Conservation (phyloP, 75 land plant genomes). For the Azolla pinnata region DNA sequence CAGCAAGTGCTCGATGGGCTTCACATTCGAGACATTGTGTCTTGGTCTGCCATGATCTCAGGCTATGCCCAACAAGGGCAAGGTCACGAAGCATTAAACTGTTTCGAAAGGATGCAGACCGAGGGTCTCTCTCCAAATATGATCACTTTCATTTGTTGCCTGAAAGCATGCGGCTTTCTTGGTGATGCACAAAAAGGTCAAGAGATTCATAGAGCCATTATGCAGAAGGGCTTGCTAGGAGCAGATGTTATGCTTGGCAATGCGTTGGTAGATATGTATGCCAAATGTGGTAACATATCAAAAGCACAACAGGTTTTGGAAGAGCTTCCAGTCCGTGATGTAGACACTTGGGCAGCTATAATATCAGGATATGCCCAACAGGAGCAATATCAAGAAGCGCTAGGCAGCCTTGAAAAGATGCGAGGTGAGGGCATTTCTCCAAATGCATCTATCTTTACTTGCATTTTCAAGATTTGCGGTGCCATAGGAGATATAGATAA, state of each 20-base stretch:
- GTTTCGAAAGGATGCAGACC: conserved; percentile 3
- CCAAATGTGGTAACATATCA: conserved; percentile 4
- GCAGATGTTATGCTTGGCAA: neutral
- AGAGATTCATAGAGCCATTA: neutral
- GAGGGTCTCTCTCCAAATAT: conserved; percentile 1
- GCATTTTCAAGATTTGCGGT: conserved; percentile 4
- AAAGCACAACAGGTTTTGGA: conserved; percentile 6
- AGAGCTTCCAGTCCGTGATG: neutral
- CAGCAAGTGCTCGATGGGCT: conserved; percentile 11
- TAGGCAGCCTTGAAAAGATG: conserved; percentile 5
- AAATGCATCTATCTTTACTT: neutral
- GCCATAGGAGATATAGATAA: neutral
- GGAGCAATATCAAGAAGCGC: neutral
- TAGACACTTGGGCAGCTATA: conserved; percentile 4
- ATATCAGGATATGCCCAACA: conserved; percentile 10
- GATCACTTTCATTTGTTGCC: neutral
- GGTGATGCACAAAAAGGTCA: neutral
- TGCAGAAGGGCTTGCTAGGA: neutral
- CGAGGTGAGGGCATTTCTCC: neutral
- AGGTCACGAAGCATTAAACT: conserved; percentile 4
- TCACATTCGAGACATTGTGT: conserved; percentile 9
- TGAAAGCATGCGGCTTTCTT: conserved; percentile 6
- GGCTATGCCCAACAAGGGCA: conserved; percentile 9
- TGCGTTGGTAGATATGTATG: conserved; percentile 14
- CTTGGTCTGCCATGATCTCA: conserved; percentile 26